A percentile compares a stretch with the other conserved stretches of the same genome.
Evolutionary conservation across 106 monocot species (phyloP).

Genomic region (Amphibolis antarctica): DNA sequence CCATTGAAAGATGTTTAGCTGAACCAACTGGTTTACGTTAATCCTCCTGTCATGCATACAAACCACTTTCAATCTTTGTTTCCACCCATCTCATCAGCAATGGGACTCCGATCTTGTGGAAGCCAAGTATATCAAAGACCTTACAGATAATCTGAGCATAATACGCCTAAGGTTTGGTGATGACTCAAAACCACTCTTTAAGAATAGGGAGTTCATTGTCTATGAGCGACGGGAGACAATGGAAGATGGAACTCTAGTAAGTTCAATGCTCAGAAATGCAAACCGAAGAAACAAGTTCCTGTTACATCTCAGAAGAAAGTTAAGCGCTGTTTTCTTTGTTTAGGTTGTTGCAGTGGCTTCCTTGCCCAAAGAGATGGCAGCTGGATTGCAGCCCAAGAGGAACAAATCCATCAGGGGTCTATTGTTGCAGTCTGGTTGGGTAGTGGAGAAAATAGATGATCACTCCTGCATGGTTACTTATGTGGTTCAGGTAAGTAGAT

Average conservation of each 20-base stretch:
- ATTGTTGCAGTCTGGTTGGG: conserved; percentile 87
- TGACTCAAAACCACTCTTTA: conserved; percentile 53
- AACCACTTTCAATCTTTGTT: neutral
- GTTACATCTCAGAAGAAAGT: neutral
- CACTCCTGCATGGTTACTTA: conserved; percentile 74
- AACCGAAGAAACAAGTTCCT: neutral
- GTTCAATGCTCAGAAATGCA: neutral
- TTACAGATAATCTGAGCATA: conserved; percentile 59
- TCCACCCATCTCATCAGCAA: conserved; percentile 35
- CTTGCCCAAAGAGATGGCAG: conserved; percentile 80
- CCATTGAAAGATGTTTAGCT: neutral
- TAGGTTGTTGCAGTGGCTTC: conserved; percentile 90
- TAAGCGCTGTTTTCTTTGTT: neutral
- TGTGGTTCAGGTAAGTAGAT: conserved; percentile 55
- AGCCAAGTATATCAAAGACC: conserved; percentile 64
- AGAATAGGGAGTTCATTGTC: conserved; percentile 78
- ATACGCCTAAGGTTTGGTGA: conserved; percentile 66
- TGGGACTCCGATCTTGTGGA: conserved; percentile 77
- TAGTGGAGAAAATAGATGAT: conserved; percentile 68
- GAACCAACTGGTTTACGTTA: too few species aligned
- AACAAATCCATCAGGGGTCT: conserved; percentile 52
- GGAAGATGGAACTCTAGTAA: conserved; percentile 86
- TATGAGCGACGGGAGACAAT: conserved; percentile 75
- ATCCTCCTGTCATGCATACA: neutral
- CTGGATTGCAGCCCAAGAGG: conserved; percentile 55